Percentiles rank a stretch among this genome's conserved stretches.
Conservation (phyloP, 2,329 filamentous ascomycete species). For the Metarhizium rileyi region DNA sequence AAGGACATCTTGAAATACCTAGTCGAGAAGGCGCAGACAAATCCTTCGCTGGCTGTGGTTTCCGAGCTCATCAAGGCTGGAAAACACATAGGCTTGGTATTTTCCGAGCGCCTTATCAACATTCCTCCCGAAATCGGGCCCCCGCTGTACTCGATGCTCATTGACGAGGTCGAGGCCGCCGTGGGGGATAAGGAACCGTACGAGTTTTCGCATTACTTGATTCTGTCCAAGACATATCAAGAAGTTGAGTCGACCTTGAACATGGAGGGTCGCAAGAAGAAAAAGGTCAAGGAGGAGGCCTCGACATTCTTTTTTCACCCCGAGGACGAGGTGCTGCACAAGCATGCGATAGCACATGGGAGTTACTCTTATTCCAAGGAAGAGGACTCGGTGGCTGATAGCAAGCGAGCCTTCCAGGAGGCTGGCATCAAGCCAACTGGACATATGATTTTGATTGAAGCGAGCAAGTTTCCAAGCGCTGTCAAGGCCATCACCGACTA, state of each 20-base stretch:
- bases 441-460: conserved; percentile 80
- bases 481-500: conserved; percentile 70
- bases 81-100: conserved; percentile 67
- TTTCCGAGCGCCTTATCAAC: conserved; percentile 94
- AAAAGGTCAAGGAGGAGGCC: conserved; percentile 52
- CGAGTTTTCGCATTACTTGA: conserved; percentile 83
- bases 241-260: conserved; percentile 79
- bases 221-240: conserved; percentile 84
- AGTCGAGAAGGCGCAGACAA: conserved; percentile 41
- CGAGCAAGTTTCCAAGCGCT: conserved; percentile 61
- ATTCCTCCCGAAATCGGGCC: conserved; percentile 89
- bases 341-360: conserved; percentile 59
- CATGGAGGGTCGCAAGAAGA: conserved; percentile 48
- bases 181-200: conserved; percentile 88
- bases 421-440: conserved; percentile 78
- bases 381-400: conserved; percentile 74
- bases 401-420: conserved; percentile 91
- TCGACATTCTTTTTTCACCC: conserved; percentile 86
- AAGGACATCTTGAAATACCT: conserved; percentile 66
- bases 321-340: conserved; percentile 83
- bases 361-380: conserved; percentile 73
- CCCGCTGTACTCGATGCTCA: conserved; percentile 88
- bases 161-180: conserved; percentile 83
- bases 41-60: conserved; percentile 45
- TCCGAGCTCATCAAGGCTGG: conserved; percentile 42